Percentiles rank a stretch among this genome's conserved stretches.
Conservation (phyloP, 768 basidiomycete species). For the Auriscalpium vulgare region DNA sequence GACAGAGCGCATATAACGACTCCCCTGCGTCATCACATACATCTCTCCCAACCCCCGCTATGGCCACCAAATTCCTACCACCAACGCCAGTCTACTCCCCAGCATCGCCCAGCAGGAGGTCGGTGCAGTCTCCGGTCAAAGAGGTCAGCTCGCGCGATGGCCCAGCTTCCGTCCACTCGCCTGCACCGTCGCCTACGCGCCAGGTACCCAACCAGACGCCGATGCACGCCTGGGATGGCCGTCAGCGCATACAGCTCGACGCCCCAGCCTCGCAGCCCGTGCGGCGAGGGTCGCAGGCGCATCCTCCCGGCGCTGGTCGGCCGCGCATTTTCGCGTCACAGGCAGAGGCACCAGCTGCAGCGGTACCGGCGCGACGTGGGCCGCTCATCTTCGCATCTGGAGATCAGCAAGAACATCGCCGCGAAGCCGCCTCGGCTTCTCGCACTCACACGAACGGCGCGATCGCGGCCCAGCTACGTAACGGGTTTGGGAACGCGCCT, state of each 20-base stretch:
- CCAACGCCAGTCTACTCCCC: neutral
- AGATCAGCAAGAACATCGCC: neutral
- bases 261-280: neutral
- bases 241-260: neutral
- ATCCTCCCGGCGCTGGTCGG: neutral
- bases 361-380: neutral
- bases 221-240: neutral
- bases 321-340: neutral
- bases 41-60: neutral
- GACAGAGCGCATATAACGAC: neutral
- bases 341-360: neutral
- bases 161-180: no score
- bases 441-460: no score
- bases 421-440: neutral
- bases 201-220: neutral
- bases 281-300: neutral
- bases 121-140: neutral
- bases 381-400: neutral
- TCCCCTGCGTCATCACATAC: neutral
- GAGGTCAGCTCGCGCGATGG: no score
- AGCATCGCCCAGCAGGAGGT: neutral
- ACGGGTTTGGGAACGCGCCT: no score
- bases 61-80: neutral
- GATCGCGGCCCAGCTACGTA: no score
- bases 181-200: no score